Percentiles rank a stretch among this genome's conserved stretches.
These are phyloP conservation scores for Trichosporon sp. DNA, from an alignment of 1,284 basidiomycete genomes.

Conservation along the genomic window DNA sequence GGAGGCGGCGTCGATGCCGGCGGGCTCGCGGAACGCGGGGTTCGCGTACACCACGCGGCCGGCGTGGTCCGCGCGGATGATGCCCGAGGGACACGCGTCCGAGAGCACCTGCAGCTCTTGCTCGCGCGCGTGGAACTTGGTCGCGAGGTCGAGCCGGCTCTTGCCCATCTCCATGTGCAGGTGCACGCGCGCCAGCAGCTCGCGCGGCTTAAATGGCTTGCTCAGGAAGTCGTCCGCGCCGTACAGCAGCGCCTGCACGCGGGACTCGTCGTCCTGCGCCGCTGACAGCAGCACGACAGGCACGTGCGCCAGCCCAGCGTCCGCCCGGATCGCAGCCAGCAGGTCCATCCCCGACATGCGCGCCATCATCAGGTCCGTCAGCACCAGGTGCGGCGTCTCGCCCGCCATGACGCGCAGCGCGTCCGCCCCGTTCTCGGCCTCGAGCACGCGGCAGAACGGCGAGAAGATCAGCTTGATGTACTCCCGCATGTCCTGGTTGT, in stretches of 20 bases:
- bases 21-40: slow-evolving; percentile 25
- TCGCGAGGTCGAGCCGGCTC: slow-evolving; percentile 37
- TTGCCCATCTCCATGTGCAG: slow-evolving; percentile 47
- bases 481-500: slow-evolving; percentile 36
- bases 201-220: slow-evolving; percentile 48
- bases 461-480: slow-evolving; percentile 42
- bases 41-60: slow-evolving; percentile 34
- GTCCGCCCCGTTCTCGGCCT: slow-evolving; percentile 47
- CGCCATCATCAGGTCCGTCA: slow-evolving; percentile 46
- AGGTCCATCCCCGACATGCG: slow-evolving; percentile 37
- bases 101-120: slow-evolving; percentile 43
- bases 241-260: slow-evolving; percentile 42
- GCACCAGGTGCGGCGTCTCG: slow-evolving; percentile 32
- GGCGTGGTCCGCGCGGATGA: slow-evolving; percentile 29
- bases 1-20: slow-evolving; percentile 9
- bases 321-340: slow-evolving; percentile 24
- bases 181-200: slow-evolving; percentile 50
- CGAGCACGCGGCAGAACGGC: slow-evolving; percentile 45
- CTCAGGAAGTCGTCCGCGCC: slow-evolving; percentile 50
- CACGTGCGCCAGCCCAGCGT: slow-evolving; percentile 17
- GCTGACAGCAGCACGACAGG: slow-evolving; percentile 40
- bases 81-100: slow-evolving; percentile 43
- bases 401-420: slow-evolving; percentile 35
- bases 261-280: slow-evolving; percentile 31
- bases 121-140: slow-evolving; percentile 33